phyloP scores from a whole-genome alignment of 1,284 basidiomycete species.

The Sparassis latifolia region DNA sequence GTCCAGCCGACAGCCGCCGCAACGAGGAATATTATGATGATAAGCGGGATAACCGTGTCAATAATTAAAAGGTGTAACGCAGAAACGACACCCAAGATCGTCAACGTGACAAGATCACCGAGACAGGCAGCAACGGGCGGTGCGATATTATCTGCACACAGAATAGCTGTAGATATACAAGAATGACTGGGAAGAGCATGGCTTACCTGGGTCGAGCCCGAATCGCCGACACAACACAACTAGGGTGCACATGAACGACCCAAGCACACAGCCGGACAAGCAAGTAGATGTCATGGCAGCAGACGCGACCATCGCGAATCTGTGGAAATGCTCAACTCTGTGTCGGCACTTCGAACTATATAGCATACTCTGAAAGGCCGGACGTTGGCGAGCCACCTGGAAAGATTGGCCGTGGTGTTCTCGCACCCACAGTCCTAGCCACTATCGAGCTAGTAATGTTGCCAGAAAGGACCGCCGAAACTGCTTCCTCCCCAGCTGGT shows the following conservation, averaged over 20 bases:
- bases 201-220: constrained; percentile 78
- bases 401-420: constrained; percentile 1
- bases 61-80: constrained; percentile 60
- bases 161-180: not conserved
- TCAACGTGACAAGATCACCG: constrained; percentile 88
- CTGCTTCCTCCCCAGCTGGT: constrained; percentile 3
- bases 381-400: constrained; percentile 18
- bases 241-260: constrained; percentile 89
- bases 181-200: not conserved
- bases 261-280: constrained; percentile 74
- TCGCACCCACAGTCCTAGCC: not conserved
- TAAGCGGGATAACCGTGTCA: constrained; percentile 58
- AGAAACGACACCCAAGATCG: constrained; percentile 65
- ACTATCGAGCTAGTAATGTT: not conserved
- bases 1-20: constrained; percentile 51
- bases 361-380: constrained; percentile 43
- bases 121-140: constrained; percentile 90
- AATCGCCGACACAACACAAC: constrained; percentile 75
- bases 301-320: constrained; percentile 80
- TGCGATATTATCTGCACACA: constrained; percentile 80
- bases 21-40: constrained; percentile 50
- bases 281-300: constrained; percentile 88
- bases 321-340: constrained; percentile 19
- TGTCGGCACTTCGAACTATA: not conserved
- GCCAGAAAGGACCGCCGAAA: not conserved